Evolutionary conservation across 805 yeast genomes (phyloP).

Genomic region (Komagataella populi): DNA sequence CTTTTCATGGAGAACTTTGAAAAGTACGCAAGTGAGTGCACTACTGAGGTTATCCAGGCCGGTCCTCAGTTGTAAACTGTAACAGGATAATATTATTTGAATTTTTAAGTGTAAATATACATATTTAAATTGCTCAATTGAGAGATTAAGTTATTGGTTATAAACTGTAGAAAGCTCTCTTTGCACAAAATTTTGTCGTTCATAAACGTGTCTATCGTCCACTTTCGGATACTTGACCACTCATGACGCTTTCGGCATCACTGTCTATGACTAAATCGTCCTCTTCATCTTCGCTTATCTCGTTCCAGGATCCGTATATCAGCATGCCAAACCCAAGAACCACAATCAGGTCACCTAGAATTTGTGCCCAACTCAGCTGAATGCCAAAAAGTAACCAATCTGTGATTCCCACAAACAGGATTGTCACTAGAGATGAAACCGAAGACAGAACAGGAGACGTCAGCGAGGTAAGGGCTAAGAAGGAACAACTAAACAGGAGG

Average conservation of each 20-base stretch:
- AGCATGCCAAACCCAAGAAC: constrained; percentile 56
- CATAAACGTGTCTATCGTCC: neutral
- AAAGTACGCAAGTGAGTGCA: constrained; percentile 72
- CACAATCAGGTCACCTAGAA: constrained; percentile 58
- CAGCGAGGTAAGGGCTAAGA: constrained; percentile 66
- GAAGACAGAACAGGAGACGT: constrained; percentile 78
- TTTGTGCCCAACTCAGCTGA: constrained; percentile 36
- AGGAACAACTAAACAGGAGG: constrained; percentile 54
- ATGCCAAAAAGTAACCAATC: constrained; percentile 62
- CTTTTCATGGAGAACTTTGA: constrained; percentile 79
- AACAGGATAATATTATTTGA: neutral
- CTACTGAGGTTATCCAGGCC: constrained; percentile 80
- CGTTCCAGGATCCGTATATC: constrained; percentile 53
- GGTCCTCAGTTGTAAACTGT: constrained; percentile 51
- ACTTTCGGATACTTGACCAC: neutral
- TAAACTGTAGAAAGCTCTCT: neutral
- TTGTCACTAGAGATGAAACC: constrained; percentile 48
- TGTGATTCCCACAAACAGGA: constrained; percentile 63
- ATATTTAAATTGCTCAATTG: neutral
- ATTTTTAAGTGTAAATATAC: neutral
- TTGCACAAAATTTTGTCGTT: too few species aligned
- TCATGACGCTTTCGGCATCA: constrained; percentile 16
- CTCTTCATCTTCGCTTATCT: constrained; percentile 29
- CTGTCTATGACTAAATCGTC: constrained; percentile 19
- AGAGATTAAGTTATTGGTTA: neutral